Percentiles rank a stretch among this genome's conserved stretches.
Conservation (phyloP, 2,329 filamentous ascomycete genomes). For the Chalaropsis thielavioides region DNA sequence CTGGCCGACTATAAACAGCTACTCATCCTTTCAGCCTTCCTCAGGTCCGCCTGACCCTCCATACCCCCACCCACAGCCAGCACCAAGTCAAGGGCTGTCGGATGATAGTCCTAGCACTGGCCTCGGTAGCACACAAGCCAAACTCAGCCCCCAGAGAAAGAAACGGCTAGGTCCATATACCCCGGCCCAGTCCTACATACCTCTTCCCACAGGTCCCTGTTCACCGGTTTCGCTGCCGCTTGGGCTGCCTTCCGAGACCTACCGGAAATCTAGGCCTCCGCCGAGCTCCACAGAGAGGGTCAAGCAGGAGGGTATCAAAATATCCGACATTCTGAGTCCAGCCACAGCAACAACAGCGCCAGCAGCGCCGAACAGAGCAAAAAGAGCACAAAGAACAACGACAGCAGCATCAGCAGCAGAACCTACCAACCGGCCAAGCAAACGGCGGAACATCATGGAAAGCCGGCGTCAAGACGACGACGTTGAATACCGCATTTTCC, state of each 20-base stretch:
- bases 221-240: not conserved
- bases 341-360: not conserved
- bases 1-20: not conserved
- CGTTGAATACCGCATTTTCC: conserved; percentile 34
- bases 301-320: conserved; percentile 20
- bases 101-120: not conserved
- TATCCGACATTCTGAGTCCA: conserved; percentile 19
- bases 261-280: not conserved
- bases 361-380: not conserved
- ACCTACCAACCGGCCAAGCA: not conserved
- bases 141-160: not conserved
- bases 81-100: not conserved
- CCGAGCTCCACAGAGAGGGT: not conserved
- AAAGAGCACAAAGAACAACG: not conserved
- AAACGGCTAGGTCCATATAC: conserved; percentile 4
- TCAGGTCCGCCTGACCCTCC: not conserved
- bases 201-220: not conserved
- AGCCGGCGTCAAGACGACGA: not conserved
- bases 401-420: not conserved
- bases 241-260: not conserved
- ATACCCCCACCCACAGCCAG: not conserved
- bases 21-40: not conserved
- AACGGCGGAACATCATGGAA: not conserved
- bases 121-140: not conserved
- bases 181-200: conserved; percentile 8